Percentiles rank a stretch among this genome's conserved stretches.
phyloP scores from a whole-genome alignment of 805 yeast species.

The Kodamaea lidongshanica region DNA sequence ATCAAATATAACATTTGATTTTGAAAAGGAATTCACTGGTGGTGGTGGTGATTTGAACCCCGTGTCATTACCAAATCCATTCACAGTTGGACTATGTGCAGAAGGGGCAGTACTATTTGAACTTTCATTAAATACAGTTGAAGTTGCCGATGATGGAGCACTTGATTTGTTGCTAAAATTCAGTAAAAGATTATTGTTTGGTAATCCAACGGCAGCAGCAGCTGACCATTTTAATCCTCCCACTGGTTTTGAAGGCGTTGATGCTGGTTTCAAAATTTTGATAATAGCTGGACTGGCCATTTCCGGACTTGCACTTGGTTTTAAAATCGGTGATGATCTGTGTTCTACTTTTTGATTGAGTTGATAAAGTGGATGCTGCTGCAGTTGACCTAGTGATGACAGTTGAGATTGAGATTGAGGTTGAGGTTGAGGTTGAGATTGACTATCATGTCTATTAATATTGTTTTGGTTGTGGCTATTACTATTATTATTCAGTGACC shows the following conservation, averaged over 20 bases:
- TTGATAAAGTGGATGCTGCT: no score
- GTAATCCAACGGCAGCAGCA: slow-evolving; percentile 43
- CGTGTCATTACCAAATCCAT: not conserved
- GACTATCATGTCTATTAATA: no score
- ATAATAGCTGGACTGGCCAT: slow-evolving; percentile 34
- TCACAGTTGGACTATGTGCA: no score
- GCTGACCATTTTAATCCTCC: slow-evolving; percentile 54
- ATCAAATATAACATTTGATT: slow-evolving; percentile 1
- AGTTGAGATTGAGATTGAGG: no score
- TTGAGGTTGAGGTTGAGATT: no score
- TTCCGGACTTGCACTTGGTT: slow-evolving; percentile 19
- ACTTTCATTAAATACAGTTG: not conserved
- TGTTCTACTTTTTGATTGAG: no score
- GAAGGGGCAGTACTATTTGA: slow-evolving; percentile 1
- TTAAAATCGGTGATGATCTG: slow-evolving; percentile 9
- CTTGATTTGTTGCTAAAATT: no score
- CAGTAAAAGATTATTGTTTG: slow-evolving; percentile 5
- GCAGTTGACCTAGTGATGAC: no score
- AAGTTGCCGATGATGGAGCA: not conserved
- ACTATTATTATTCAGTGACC: not conserved
- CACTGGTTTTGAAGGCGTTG: slow-evolving; percentile 47
- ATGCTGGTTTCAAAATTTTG: slow-evolving; percentile 47
- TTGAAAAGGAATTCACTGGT: not conserved
- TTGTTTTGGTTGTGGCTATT: not conserved
- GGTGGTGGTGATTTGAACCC: not conserved